These are phyloP conservation scores for Aspergillus uvarum DNA, from an alignment of 2,329 filamentous ascomycete species.

Conservation along the genomic window DNA sequence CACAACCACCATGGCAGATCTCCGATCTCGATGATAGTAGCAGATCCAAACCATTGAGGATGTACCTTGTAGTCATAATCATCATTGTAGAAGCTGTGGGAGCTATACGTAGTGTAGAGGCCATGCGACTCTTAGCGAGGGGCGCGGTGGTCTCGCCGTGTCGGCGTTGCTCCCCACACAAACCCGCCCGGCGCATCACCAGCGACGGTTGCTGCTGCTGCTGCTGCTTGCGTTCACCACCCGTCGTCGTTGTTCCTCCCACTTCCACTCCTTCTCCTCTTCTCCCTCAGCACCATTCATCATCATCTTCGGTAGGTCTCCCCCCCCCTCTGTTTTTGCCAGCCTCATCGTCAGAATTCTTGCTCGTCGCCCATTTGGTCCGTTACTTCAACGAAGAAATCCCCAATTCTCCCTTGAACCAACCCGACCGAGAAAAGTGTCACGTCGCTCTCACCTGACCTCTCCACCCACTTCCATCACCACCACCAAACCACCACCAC, in stretches of 20 bases:
- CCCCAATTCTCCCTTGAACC: not conserved
- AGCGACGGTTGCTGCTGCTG: not conserved
- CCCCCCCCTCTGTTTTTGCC: not conserved
- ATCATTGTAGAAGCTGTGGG: not conserved
- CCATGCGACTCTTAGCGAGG: constrained; percentile 11
- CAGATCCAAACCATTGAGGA: constrained; percentile 1
- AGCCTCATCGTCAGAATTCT: not conserved
- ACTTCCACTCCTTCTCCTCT: constrained; percentile 7
- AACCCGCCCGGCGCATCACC: constrained; percentile 24
- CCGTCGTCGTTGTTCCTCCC: constrained; percentile 5
- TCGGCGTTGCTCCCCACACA: constrained; percentile 15
- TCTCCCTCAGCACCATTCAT: constrained; percentile 4
- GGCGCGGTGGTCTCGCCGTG: constrained; percentile 2
- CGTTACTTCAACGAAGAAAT: not conserved
- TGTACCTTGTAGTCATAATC: constrained; percentile 2
- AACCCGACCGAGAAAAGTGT: not conserved
- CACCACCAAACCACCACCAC: constrained; percentile 13
- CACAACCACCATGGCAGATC: constrained; percentile 10
- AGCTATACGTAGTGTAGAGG: constrained; percentile 1
- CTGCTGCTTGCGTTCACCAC: not conserved
- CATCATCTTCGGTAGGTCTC: not conserved
- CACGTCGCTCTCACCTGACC: constrained; percentile 1
- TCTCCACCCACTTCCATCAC: constrained; percentile 11
- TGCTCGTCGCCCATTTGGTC: not conserved
- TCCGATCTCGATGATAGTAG: not conserved